These are phyloP conservation scores for Russula dissimulans DNA, from an alignment of 768 basidiomycete genomes.

Conservation along the genomic window DNA sequence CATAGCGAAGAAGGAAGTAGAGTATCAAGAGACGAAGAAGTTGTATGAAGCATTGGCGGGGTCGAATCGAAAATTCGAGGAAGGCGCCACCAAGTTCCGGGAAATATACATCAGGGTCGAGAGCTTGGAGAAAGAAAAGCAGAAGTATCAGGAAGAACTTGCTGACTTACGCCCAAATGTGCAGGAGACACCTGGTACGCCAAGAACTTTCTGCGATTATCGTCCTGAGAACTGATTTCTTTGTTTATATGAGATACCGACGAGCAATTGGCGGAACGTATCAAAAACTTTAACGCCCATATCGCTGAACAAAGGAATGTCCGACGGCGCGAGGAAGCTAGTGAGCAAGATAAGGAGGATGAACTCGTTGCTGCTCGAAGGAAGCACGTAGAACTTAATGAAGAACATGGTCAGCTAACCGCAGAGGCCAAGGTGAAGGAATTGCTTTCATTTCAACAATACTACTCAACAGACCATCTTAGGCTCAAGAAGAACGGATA, in stretches of 20 bases:
- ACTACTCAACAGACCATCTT: background rate
- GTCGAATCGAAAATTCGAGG: slow-evolving; percentile 72
- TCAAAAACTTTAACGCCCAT: slow-evolving; percentile 52
- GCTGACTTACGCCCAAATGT: slow-evolving; percentile 53
- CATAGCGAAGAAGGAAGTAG: slow-evolving; percentile 62
- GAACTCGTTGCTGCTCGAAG: slow-evolving; percentile 41
- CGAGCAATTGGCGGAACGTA: slow-evolving; percentile 52
- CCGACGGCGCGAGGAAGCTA: slow-evolving; percentile 38
- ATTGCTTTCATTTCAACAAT: background rate
- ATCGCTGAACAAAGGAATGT: slow-evolving; percentile 43
- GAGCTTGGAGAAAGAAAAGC: slow-evolving; percentile 50
- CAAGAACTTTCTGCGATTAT: background rate
- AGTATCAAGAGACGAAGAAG: slow-evolving; percentile 62
- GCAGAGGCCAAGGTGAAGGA: slow-evolving; percentile 63
- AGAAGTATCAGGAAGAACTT: slow-evolving; percentile 52
- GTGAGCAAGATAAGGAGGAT: slow-evolving; percentile 54
- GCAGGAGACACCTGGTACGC: slow-evolving; percentile 56
- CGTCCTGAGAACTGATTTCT: background rate
- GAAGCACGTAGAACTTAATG: slow-evolving; percentile 47
- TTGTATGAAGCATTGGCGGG: slow-evolving; percentile 55
- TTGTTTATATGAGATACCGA: slow-evolving; percentile 46
- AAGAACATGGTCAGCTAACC: slow-evolving; percentile 54
- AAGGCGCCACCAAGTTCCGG: slow-evolving; percentile 75
- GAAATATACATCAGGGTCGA: slow-evolving; percentile 72
- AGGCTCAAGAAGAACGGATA: slow-evolving; percentile 71